These are phyloP conservation scores for Penicillium sp. DNA, from an alignment of 2,329 filamentous ascomycete genomes.

Conservation along the genomic window DNA sequence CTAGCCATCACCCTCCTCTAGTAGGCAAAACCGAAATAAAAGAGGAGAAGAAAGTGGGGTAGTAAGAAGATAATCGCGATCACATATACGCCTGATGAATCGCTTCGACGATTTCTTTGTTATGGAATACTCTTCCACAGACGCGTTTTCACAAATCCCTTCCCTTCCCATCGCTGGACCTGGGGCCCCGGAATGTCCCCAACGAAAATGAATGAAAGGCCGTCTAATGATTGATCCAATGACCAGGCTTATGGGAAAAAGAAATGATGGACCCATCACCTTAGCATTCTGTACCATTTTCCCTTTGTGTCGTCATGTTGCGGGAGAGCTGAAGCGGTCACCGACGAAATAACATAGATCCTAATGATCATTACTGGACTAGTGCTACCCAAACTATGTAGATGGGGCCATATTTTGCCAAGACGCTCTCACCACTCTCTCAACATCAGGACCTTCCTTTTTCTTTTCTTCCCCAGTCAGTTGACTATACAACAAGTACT, in stretches of 20 bases:
- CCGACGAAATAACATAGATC: neutral
- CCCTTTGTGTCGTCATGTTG: neutral
- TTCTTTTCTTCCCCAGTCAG: neutral
- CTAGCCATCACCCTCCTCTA: constrained; percentile 3
- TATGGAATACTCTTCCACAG: neutral
- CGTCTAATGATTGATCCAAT: constrained; percentile 12
- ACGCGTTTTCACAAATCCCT: neutral
- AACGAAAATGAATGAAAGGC: neutral
- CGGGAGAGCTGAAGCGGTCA: neutral
- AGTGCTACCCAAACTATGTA: neutral
- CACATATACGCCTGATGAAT: neutral
- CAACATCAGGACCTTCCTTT: neutral
- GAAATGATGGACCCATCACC: neutral
- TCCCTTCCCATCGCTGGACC: neutral
- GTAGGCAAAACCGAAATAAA: neutral
- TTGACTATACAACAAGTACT: neutral
- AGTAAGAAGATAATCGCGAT: neutral
- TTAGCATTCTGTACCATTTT: neutral
- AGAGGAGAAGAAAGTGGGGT: neutral
- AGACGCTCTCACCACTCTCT: neutral
- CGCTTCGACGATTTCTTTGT: neutral
- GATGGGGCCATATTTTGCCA: neutral
- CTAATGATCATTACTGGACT: neutral
- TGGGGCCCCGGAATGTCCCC: constrained; percentile 5
- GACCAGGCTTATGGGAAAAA: constrained; percentile 19